Conservation (phyloP, 2,329 filamentous ascomycete genomes). For the Fusarium sp. region DNA sequence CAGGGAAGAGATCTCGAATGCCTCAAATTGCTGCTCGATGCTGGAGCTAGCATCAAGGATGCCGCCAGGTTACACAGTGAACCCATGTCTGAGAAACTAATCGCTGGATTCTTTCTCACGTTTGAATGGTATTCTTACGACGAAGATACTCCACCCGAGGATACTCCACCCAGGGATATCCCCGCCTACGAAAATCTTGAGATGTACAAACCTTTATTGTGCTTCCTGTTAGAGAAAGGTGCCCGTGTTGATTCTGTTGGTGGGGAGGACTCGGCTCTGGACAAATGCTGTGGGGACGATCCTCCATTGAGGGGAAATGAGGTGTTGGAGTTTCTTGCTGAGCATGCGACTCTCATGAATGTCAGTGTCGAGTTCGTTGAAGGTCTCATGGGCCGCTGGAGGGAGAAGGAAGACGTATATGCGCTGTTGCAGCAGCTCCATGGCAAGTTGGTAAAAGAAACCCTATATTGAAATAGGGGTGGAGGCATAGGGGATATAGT, state of each 20-base stretch:
- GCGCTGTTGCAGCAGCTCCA: not conserved
- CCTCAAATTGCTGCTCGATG: slow-evolving; percentile 11
- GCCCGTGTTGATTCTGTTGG: slow-evolving; percentile 6
- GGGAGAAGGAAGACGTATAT: too few species aligned
- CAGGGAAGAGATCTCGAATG: slow-evolving; percentile 1
- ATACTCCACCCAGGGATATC: too few species aligned
- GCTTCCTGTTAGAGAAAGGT: slow-evolving; percentile 1
- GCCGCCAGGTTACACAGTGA: not conserved
- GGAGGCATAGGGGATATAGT: too few species aligned
- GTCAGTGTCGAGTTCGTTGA: not conserved
- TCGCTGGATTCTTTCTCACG: not conserved
- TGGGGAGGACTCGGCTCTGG: not conserved
- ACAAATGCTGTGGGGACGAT: not conserved
- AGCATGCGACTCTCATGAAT: slow-evolving; percentile 11
- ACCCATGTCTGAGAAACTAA: not conserved
- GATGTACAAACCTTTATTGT: not conserved
- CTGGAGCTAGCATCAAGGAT: slow-evolving; percentile 11
- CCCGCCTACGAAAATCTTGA: too few species aligned
- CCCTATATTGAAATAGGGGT: too few species aligned
- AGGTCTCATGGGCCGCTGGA: not conserved
- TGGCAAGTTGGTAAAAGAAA: not conserved
- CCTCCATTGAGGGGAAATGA: not conserved
- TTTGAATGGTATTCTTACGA: not conserved
- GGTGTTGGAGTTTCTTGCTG: slow-evolving; percentile 13
- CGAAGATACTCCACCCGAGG: too few species aligned